Evolutionary conservation across 345 rosid species (phyloP).

Genomic region (Syzygium jambos): DNA sequence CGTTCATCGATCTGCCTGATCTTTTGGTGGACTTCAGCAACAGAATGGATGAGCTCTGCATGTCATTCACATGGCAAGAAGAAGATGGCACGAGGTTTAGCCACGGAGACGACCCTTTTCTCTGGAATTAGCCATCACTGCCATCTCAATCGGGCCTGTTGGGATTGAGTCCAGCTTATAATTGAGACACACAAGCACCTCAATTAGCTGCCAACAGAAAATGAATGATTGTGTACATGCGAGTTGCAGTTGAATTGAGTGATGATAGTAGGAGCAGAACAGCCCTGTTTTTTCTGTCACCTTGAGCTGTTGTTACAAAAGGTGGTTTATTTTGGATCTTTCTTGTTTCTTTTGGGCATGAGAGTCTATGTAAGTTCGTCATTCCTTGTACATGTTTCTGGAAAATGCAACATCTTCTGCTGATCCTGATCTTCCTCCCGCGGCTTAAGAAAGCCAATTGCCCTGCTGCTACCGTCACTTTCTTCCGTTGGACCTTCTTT

Average conservation of each 20-base stretch:
- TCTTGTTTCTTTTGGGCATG: background rate
- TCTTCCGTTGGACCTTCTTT: background rate
- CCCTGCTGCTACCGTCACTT: background rate
- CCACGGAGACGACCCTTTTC: background rate
- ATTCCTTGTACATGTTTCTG: background rate
- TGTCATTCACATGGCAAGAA: slow-evolving; percentile 27
- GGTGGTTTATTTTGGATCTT: background rate
- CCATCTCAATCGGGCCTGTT: background rate
- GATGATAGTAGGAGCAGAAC: background rate
- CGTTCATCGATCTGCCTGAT: slow-evolving; percentile 68
- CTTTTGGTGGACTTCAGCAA: slow-evolving; percentile 28
- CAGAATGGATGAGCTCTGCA: slow-evolving; percentile 36
- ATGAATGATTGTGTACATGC: background rate
- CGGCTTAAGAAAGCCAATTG: background rate
- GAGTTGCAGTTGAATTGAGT: background rate
- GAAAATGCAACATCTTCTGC: background rate
- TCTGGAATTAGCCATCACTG: background rate
- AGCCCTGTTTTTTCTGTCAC: background rate
- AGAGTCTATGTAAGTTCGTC: background rate
- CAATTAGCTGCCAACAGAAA: background rate
- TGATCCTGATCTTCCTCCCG: background rate
- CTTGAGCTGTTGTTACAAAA: background rate
- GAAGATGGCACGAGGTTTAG: background rate
- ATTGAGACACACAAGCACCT: background rate
- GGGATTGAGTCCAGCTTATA: background rate